These are phyloP conservation scores for Dryadomyces sulphureus DNA, from an alignment of 2,329 filamentous ascomycete species.

Conservation along the genomic window DNA sequence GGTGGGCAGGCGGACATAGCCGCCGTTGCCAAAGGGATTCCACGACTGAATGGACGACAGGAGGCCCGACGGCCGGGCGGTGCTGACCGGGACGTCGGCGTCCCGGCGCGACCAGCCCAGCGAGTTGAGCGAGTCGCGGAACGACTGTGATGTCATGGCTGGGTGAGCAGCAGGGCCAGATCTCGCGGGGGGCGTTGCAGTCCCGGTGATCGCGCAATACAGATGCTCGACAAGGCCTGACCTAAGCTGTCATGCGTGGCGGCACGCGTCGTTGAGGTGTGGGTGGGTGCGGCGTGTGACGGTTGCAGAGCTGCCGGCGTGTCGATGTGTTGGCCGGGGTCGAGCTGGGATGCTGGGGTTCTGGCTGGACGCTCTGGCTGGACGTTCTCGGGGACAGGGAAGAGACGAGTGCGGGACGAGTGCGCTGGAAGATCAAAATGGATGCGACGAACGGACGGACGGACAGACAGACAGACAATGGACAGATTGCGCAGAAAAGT, in stretches of 20 bases:
- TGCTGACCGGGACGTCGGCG: constrained; percentile 60
- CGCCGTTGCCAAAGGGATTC: constrained; percentile 76
- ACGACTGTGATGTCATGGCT: constrained; percentile 74
- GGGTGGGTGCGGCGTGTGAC: background rate
- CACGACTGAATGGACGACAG: constrained; percentile 68
- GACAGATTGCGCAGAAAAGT: no score
- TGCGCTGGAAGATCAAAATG: no score
- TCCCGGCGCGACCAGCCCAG: constrained; percentile 87
- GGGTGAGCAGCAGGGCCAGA: no score
- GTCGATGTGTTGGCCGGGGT: no score
- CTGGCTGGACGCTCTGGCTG: no score
- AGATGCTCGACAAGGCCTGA: background rate
- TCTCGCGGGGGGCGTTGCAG: background rate
- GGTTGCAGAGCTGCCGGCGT: no score
- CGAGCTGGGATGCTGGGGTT: no score
- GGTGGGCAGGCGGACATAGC: constrained; percentile 83
- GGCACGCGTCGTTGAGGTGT: background rate
- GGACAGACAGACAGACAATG: no score
- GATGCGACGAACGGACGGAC: no score
- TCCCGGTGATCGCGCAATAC: background rate
- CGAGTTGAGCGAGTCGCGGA: constrained; percentile 88
- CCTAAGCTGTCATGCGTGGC: background rate
- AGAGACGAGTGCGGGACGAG: no score
- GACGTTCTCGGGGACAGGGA: no score
- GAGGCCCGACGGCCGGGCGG: constrained; percentile 54